These are phyloP conservation scores for Sporisorium scitamineum DNA, from an alignment of 1,284 basidiomycete genomes.

Conservation along the genomic window DNA sequence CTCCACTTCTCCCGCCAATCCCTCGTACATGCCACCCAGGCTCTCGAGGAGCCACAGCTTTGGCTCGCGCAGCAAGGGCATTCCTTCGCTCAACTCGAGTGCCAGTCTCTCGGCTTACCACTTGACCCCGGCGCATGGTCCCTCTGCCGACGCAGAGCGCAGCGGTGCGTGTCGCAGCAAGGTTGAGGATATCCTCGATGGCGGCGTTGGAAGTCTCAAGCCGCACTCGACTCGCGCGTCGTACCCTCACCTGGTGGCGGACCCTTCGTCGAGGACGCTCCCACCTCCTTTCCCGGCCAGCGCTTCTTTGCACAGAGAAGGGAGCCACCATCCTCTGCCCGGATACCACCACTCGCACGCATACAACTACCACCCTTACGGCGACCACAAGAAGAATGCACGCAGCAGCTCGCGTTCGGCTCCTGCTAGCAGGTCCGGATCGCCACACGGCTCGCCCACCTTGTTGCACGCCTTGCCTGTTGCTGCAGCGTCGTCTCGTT, in stretches of 20 bases:
- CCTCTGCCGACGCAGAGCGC: conserved; percentile 20
- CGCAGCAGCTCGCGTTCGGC: conserved; percentile 58
- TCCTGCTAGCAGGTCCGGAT: conserved; percentile 51
- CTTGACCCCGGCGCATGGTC: conserved; percentile 30
- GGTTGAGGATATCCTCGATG: conserved; percentile 55
- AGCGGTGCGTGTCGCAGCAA: conserved; percentile 30
- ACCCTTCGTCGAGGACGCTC: conserved; percentile 51
- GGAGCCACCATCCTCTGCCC: conserved; percentile 45
- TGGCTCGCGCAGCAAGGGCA: conserved; percentile 48
- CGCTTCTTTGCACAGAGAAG: conserved; percentile 31
- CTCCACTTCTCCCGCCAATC: conserved; percentile 50
- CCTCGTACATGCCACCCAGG: conserved; percentile 44
- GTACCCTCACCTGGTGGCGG: conserved; percentile 41
- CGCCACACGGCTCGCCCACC: conserved; percentile 53
- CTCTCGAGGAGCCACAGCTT: conserved; percentile 54
- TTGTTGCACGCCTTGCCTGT: conserved; percentile 29
- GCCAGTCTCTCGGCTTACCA: conserved; percentile 58
- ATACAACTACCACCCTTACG: conserved; percentile 57
- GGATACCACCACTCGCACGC: conserved; percentile 47
- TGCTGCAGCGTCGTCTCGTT: conserved; percentile 24
- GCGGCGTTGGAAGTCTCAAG: conserved; percentile 45
- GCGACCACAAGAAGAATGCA: conserved; percentile 41
- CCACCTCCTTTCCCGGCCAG: conserved; percentile 53
- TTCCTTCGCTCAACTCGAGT: conserved; percentile 46
- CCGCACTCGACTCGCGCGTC: conserved; percentile 42